Evolutionary conservation across 306 rosid species (phyloP).

Genomic region (Inga leiocalycina): DNA sequence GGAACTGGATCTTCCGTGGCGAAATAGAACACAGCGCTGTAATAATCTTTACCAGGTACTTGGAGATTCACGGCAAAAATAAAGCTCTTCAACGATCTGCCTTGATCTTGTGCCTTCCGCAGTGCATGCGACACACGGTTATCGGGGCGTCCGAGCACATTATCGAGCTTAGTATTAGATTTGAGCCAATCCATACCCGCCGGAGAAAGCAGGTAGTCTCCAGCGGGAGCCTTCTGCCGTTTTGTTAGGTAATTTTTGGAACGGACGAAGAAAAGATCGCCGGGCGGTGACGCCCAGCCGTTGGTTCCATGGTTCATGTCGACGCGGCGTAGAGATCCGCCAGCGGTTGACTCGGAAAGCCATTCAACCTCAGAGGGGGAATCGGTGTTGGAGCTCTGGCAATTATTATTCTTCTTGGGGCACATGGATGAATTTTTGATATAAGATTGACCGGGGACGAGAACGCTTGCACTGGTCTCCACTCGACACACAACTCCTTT

Average conservation of each 20-base stretch:
- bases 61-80: slow-evolving; percentile 82
- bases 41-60: slow-evolving; percentile 83
- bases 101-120: slow-evolving; percentile 52
- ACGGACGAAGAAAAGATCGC: slow-evolving; percentile 71
- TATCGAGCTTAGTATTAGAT: slow-evolving; percentile 63
- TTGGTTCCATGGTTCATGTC: slow-evolving; percentile 69
- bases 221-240: slow-evolving; percentile 67
- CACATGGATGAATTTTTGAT: slow-evolving; percentile 41
- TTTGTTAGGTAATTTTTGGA: slow-evolving; percentile 54
- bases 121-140: slow-evolving; percentile 66
- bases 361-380: slow-evolving; percentile 41
- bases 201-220: slow-evolving; percentile 71
- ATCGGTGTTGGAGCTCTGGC: slow-evolving; percentile 45
- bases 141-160: slow-evolving; percentile 77
- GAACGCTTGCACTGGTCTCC: neutral
- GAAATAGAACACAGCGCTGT: slow-evolving; percentile 87
- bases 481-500: neutral
- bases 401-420: slow-evolving; percentile 42
- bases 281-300: slow-evolving; percentile 96
- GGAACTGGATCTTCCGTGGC: slow-evolving; percentile 70
- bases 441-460: neutral
- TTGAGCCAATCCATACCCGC: slow-evolving; percentile 89
- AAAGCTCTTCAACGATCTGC: slow-evolving; percentile 66
- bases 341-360: slow-evolving; percentile 59
- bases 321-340: slow-evolving; percentile 76